These are phyloP conservation scores for Daldinia caldariorum DNA, from an alignment of 495 filamentous ascomycete genomes.

Conservation along the genomic window DNA sequence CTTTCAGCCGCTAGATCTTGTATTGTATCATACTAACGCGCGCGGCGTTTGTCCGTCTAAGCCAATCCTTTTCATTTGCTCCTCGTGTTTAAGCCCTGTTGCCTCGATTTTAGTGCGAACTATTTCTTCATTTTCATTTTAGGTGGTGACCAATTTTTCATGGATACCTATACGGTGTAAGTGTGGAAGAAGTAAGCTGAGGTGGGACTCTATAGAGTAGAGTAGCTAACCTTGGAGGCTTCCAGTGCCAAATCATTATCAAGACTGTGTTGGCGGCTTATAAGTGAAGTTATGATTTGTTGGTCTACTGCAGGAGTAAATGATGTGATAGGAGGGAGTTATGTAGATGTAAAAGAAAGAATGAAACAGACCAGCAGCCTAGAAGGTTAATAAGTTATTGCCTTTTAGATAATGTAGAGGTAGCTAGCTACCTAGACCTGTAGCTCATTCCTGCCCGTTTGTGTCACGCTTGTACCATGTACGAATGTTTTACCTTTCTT, in stretches of 20 bases:
- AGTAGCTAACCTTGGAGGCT: background rate
- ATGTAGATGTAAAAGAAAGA: background rate
- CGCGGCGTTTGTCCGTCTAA: conserved; percentile 8
- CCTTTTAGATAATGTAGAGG: background rate
- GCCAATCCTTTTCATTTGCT: conserved; percentile 18
- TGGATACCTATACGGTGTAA: background rate
- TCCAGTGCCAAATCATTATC: background rate
- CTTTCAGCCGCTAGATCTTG: conserved; percentile 33
- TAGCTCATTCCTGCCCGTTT: conserved; percentile 14
- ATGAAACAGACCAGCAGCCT: background rate
- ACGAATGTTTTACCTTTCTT: conserved; percentile 15
- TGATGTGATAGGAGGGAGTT: background rate
- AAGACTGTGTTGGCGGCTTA: background rate
- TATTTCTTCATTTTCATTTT: conserved; percentile 11
- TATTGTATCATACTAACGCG: conserved; percentile 24
- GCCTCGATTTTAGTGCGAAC: conserved; percentile 7
- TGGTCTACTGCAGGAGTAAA: background rate
- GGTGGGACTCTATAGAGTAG: background rate
- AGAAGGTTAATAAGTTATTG: background rate
- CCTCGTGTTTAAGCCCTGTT: background rate
- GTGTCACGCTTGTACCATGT: conserved; percentile 22
- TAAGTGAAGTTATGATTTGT: background rate
- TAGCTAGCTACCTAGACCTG: background rate
- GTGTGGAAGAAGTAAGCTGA: conserved; percentile 6
- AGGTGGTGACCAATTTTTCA: conserved; percentile 1